Conservation (phyloP, 805 yeast species). For the Monosporozyma unispora region DNA sequence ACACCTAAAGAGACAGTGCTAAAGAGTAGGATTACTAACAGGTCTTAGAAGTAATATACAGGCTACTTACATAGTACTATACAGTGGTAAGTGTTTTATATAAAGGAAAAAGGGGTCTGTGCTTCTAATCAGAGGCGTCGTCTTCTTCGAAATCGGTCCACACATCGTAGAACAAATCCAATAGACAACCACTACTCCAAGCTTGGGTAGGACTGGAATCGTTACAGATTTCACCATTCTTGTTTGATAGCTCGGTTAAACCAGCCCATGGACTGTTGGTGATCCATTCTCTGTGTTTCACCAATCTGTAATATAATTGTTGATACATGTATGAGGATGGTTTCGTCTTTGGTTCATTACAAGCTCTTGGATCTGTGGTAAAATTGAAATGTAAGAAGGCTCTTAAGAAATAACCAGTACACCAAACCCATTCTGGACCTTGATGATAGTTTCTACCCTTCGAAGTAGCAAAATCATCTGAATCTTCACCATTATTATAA, state of each 20-base stretch:
- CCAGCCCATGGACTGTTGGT: slow-evolving; percentile 86
- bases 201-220: slow-evolving; percentile 97
- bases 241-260: slow-evolving; percentile 82
- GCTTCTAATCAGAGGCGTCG: not conserved
- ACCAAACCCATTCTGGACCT: slow-evolving; percentile 99
- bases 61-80: not conserved
- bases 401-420: slow-evolving; percentile 75
- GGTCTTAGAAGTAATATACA: not conserved
- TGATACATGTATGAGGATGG: slow-evolving; percentile 49
- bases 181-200: slow-evolving; percentile 83
- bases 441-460: slow-evolving; percentile 96
- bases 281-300: slow-evolving; percentile 62
- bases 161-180: slow-evolving; percentile 69
- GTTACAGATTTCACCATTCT: slow-evolving; percentile 67
- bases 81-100: not conserved
- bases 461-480: slow-evolving; percentile 80
- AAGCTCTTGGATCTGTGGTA: slow-evolving; percentile 30
- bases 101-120: not conserved
- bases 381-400: slow-evolving; percentile 56
- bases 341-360: slow-evolving; percentile 21
- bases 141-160: slow-evolving; percentile 26
- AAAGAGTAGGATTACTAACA: not conserved
- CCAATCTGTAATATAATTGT: slow-evolving; percentile 50
- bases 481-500: slow-evolving; percentile 73
- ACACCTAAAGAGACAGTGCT: not conserved